Conservation (phyloP, 495 filamentous ascomycete species). For the Neurospora sp. region DNA sequence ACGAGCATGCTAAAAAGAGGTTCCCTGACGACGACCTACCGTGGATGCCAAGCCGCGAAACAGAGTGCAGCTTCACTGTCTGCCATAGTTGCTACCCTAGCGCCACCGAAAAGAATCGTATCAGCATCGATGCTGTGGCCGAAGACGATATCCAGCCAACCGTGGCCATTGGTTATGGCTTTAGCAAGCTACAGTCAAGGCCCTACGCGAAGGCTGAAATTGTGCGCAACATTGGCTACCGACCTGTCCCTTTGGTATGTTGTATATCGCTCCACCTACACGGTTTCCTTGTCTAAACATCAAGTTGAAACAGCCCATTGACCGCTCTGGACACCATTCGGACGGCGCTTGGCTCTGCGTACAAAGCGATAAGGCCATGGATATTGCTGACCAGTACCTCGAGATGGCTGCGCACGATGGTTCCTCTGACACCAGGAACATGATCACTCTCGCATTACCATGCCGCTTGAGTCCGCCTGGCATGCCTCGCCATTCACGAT, state of each 20-base stretch:
- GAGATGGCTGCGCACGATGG: neutral
- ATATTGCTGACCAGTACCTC: neutral
- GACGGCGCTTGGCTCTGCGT: neutral
- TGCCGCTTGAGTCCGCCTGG: neutral
- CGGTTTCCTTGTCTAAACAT: neutral
- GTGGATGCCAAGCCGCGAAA: constrained; percentile 27
- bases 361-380: neutral
- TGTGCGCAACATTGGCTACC: constrained; percentile 26
- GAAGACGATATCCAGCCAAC: constrained; percentile 33
- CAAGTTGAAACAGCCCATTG: neutral
- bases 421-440: neutral
- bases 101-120: constrained; percentile 32
- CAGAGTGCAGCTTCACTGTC: constrained; percentile 41
- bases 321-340: neutral
- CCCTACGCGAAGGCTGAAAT: constrained; percentile 22
- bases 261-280: neutral
- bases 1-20: neutral
- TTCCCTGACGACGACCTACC: constrained; percentile 12
- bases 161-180: constrained; percentile 34
- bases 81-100: constrained; percentile 42
- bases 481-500: neutral
- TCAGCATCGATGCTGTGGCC: constrained; percentile 39
- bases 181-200: constrained; percentile 16
- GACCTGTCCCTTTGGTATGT: constrained; percentile 26
- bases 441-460: neutral